phyloP scores from a whole-genome alignment of 2,329 filamentous ascomycete species.

The Phoma sp. region DNA sequence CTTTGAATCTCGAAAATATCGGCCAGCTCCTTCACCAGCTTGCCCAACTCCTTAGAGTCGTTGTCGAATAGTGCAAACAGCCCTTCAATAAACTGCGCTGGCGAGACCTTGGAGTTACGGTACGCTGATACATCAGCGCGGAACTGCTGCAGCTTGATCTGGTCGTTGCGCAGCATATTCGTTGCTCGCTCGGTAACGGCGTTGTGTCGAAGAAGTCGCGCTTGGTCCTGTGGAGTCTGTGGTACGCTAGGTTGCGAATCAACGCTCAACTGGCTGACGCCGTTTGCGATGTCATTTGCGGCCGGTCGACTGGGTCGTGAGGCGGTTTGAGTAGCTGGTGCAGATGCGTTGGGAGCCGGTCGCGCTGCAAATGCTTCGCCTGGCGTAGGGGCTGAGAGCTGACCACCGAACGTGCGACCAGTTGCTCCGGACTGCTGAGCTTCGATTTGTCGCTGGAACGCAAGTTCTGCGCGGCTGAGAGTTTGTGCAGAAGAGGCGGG shows the following conservation, averaged over 20 bases:
- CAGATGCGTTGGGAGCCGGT: conserved; percentile 50
- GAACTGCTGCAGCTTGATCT: conserved; percentile 77
- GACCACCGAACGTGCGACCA: conserved; percentile 82
- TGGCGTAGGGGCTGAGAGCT: conserved; percentile 66
- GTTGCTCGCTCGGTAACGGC: conserved; percentile 86
- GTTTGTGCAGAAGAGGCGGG: conserved; percentile 80
- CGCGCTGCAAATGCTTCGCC: conserved; percentile 55
- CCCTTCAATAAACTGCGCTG: conserved; percentile 79
- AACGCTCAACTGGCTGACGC: conserved; percentile 27
- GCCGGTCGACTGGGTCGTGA: conserved; percentile 37
- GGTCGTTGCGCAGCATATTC: conserved; percentile 79
- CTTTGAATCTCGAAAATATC: conserved; percentile 86
- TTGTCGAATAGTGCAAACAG: conserved; percentile 90
- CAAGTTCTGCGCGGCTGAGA: conserved; percentile 82
- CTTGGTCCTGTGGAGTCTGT: conserved; percentile 76
- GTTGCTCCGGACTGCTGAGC: conserved; percentile 86
- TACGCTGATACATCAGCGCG: conserved; percentile 80
- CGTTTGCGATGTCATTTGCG: conserved; percentile 27
- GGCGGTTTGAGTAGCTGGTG: conserved; percentile 49
- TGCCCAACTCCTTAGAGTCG: conserved; percentile 80
- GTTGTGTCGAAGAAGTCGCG: conserved; percentile 77
- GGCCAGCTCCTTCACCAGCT: conserved; percentile 86
- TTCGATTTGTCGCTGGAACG: conserved; percentile 89
- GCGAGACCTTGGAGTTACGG: conserved; percentile 70
- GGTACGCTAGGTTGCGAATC: conserved; percentile 42